Base-by-base conservation (phyloP, 2,329 filamentous ascomycete species). In the Elsinoe australis region DNA sequence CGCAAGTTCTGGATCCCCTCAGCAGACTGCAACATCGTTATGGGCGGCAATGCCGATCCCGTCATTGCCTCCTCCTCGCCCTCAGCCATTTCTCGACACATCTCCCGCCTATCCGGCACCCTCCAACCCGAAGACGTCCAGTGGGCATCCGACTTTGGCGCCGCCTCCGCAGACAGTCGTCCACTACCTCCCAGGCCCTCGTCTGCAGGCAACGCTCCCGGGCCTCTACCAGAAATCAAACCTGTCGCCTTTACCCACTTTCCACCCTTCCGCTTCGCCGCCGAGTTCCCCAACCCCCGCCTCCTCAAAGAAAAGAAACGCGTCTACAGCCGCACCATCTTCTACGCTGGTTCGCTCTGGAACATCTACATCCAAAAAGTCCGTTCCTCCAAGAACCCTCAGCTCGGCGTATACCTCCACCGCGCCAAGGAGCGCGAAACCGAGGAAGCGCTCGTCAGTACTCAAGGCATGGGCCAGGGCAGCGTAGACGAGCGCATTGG, bases 311-410 rank as follows among this genome's bases (percentile, higher is more conserved):
- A 78, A 56, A 76, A 75, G 63, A 78, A 78, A 58, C 66, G 75
- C 0, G 72, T 78, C 6, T 79, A 79, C 57, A 75, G 71, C 8
- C 69, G 74, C 24, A 79, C 75, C 2, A 73, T 79, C 4, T 78
- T 76, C 55, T 79, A 79, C 51, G 75, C 75, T 3, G 76, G 76
- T 2, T 73, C 69, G 14, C 61, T 77, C 12, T 79, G 76, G 76
- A 79, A 79, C 54, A 73, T 79, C n/a, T 79, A 79, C 58, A 77
- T 79, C 8, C 76, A 79, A 55, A 76, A 78, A 51, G 72, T 78
- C 2, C 69, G 72, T 6, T 74, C 71, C 0, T 67, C 69, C 1
- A 76, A 76, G 53, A 74, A 70, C 47, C 72, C 74, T 8, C 75
- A 79, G 55, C 65, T 79, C 1, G 76, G 75, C 10, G 75, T 79